Evolutionary conservation across 2,329 filamentous ascomycete species (phyloP), one percentile per base, ranked within the genome.

Genomic region (Fusarium sp.): DNA sequence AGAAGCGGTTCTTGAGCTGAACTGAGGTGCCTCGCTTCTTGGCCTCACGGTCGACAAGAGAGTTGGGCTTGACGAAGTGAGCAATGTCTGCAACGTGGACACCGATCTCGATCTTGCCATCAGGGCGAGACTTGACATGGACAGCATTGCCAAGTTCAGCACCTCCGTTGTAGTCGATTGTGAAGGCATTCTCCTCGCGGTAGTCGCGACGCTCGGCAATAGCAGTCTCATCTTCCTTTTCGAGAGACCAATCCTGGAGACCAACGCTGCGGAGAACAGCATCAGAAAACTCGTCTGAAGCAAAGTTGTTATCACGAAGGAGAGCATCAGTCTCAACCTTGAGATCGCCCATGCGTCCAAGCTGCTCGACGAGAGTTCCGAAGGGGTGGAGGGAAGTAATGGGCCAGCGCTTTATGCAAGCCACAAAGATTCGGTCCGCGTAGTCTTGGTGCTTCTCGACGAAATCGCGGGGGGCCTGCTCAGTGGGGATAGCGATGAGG

Each of bases 311-410:
- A 84, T 99, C 96, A 67, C 96, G 92, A 54, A 99, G 89, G 61
- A 99, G 89, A 62, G 96, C 96, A 83, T 99, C 96, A 4, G 96
- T 99, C 83, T 99, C 96, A 62, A 99, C 95, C 84, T 95, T 97
- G 74, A 97, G 87, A 79, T 99, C 94, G 73, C 96, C 96, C 93
- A 98, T 98, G 79, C 94, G 93, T 68, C 96, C 96, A 57, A 99
- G 91, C 82, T 97, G 94, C 83, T 99, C 96, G 57, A 98, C 95
- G 49, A 99, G 90, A 11, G 96, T 99, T 79, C 96, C 96, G 77
- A 99, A 99, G 32, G 96, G 96, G 83, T 99, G 96, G 59, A 99
- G 89, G n/a, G 96, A 99, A 29, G 96, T 99, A 77, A 99, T 99
- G 70, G 96, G 96, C 96, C 96, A 99, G 78, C 96, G 90, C 88